Evolutionary conservation across 768 basidiomycete genomes (phyloP), one percentile per base, ranked within the genome.

Genomic region (Calocybe gangraenosa): DNA sequence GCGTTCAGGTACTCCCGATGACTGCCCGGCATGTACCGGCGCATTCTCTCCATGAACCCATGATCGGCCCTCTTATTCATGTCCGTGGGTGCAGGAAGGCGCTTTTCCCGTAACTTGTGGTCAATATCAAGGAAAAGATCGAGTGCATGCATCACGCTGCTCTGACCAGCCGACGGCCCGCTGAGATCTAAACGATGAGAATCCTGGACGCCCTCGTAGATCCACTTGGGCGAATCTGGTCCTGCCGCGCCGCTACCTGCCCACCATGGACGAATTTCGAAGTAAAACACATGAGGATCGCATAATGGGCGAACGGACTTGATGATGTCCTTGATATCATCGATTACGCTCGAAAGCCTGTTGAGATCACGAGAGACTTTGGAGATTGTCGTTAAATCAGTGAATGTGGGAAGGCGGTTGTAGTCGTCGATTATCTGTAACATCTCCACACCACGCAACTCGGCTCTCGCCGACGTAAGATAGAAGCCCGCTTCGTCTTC

Each of bases 151-250:
- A 99, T 92, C 44, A 94, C 77, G 40, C 84, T 85, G 63, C 89
- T 92, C 69, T 99, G 95, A 1, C 95, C 95, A 1, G 92, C 95
- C 8, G 89, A 92, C 18, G 95, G 94, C 0, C 95, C 95, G 47
- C 82, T 86, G 42, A 83, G 75, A 50, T 86, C 81, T 32, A 89
- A 76, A 40, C 68, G 62, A 21, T 77, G 70, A 20, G 69, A 72
- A 23, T 77, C 66, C 4, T 73, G 71, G 7, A 89, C 79, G 0
- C 89, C 92, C 57, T 92, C 84, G 62, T 87, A 97, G 32, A 83
- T 67, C 88, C 88, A 91, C 15, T 68, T 69, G 7, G 73, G 70
- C 20, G 65, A 66, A 7, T 64, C 61, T 7, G 77, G 65, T 0
- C 76, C 78, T 50, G 73, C 77, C 36, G 75, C 75, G 47, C 81